A percentile compares a stretch with the other conserved stretches of the same genome.
Conservation (phyloP, 2,329 filamentous ascomycete genomes). For the Mollisia scopiformis region DNA sequence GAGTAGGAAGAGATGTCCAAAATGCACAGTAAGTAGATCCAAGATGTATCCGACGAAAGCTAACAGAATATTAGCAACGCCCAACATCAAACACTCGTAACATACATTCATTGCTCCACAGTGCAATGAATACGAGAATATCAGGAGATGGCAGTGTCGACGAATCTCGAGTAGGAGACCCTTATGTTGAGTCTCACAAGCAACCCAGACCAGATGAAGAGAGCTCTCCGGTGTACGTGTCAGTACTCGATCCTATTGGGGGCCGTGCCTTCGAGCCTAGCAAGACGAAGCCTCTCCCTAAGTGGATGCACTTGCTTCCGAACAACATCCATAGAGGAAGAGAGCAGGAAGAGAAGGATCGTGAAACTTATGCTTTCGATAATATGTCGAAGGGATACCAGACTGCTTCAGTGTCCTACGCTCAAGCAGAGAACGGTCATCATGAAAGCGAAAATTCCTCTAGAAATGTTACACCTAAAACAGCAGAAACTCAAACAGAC, state of each 20-base stretch:
- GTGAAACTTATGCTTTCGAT: neutral
- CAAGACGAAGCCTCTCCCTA: slow-evolving; percentile 54
- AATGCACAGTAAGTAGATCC: neutral
- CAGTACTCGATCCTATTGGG: slow-evolving; percentile 52
- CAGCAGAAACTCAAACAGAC: neutral
- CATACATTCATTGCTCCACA: slow-evolving; percentile 17
- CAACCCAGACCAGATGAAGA: neutral
- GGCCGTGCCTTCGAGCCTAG: slow-evolving; percentile 50
- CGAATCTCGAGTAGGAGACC: neutral
- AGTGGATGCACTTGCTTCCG: slow-evolving; percentile 37
- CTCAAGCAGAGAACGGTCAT: neutral
- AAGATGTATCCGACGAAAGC: neutral
- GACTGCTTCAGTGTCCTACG: neutral
- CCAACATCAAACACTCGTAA: neutral
- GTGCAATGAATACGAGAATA: slow-evolving; percentile 24
- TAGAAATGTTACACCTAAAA: neutral
- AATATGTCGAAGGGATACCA: neutral
- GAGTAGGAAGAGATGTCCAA: neutral
- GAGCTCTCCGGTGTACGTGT: slow-evolving; percentile 48
- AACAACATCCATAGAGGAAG: slow-evolving; percentile 27
- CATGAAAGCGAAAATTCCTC: neutral
- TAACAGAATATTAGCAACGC: slow-evolving; percentile 1
- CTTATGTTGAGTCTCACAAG: slow-evolving; percentile 2
- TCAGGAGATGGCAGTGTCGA: slow-evolving; percentile 24
- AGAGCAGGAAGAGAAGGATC: slow-evolving; percentile 4